These are phyloP conservation scores for Acacia crassicarpa DNA, from an alignment of 306 rosid species.

Conservation along the genomic window DNA sequence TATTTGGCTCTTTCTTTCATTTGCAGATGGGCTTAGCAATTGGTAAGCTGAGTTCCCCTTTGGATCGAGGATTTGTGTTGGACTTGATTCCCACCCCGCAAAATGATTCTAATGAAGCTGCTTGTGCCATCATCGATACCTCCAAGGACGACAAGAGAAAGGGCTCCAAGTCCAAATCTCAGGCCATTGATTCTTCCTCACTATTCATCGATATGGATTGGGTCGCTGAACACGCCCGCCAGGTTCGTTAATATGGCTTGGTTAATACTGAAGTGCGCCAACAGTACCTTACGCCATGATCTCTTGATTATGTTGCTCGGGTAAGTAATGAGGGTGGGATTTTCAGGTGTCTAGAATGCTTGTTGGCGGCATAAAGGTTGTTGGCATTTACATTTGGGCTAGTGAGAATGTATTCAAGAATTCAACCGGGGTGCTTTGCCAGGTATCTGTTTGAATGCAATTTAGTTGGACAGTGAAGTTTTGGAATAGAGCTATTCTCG, in stretches of 20 bases:
- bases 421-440: conserved; percentile 70
- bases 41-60: conserved; percentile 67
- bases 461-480: background rate
- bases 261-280: background rate
- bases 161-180: conserved; percentile 65
- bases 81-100: conserved; percentile 79
- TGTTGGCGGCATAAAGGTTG: conserved; percentile 80
- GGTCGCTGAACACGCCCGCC: conserved; percentile 96
- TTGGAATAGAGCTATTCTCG: background rate
- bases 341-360: conserved; percentile 77
- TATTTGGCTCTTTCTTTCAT: background rate
- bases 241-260: conserved; percentile 43
- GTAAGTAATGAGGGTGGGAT: background rate
- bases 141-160: conserved; percentile 61
- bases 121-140: conserved; percentile 56
- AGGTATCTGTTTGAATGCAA: conserved; percentile 41
- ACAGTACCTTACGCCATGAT: background rate
- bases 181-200: conserved; percentile 55
- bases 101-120: conserved; percentile 68
- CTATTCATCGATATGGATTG: conserved; percentile 74
- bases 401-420: conserved; percentile 68
- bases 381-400: conserved; percentile 79
- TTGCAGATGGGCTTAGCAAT: conserved; percentile 79
- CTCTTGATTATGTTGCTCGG: background rate
- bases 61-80: conserved; percentile 79